Base-by-base conservation (phyloP, 2,329 filamentous ascomycete species). In the Aspergillus eucalypticola region DNA sequence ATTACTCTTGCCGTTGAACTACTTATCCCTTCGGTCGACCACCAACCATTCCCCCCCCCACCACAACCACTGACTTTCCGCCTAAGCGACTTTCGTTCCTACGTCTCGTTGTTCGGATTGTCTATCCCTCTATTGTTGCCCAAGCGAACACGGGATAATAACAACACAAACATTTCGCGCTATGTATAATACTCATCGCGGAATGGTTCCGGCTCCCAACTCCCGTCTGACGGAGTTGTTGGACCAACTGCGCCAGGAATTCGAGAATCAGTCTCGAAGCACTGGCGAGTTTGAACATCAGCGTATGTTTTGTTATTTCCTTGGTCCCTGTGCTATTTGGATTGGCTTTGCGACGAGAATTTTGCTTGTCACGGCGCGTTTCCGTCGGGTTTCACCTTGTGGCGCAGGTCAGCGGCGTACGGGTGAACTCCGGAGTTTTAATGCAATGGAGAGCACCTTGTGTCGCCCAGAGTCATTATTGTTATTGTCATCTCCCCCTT, bases 241-340 rank as follows among this genome's bases (percentile, higher is more conserved):
- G 73, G 94, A 98, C 59, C 90, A 92, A 75, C 87, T 99, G 70
- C 88, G 94, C 73, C 85, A 87, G 72, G 95, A 99, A 78, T 98
- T 97, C 69, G 94, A 98, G 67, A 88, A 84, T 62, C 90, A 96
- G 76, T 84, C 89, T 69, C 88, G 90, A 66, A 88, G 91, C 69
- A 90, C 88, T 66, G 91, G 91, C 75, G 91, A 92, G 69, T 96
- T 92, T 75, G 94, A 99, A 75, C 91, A 94, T 76, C 92, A 96
- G 76, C 90, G 94, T 97, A 87, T 83, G 92, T 88, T 62, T 64
- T 10, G 49, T 21, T 50, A 44, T 62, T 56, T 38, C 63, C 41
- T 41, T 32, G 8, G 17, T 29, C 8, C 19, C 15, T 39, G 23
- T 55, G 17, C 11, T 11, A 8, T 27, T 32, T n/a, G 23, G 39